Evolutionary conservation across 805 yeast genomes (phyloP).

Genomic region (Torulaspora quercuum): DNA sequence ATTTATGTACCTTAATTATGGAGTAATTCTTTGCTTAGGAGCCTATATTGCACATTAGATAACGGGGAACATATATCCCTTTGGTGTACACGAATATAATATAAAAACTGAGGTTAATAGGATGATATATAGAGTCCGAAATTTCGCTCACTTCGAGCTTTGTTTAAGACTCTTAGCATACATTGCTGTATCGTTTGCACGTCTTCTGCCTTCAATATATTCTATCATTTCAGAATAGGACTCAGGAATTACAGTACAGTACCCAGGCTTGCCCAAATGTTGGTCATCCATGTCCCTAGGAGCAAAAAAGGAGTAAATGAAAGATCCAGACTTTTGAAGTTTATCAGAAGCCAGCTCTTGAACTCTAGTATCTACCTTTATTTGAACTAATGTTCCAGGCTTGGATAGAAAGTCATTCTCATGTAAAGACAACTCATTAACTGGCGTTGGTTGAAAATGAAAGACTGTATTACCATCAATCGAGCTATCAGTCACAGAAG

Average conservation of each 20-base stretch:
- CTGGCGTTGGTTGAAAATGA: conserved; percentile 55
- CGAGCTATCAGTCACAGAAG: conserved; percentile 31
- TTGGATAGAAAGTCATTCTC: conserved; percentile 57
- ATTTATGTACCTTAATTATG: too few species aligned
- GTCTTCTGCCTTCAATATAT: conserved; percentile 84
- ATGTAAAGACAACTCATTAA: conserved; percentile 51
- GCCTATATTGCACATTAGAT: too few species aligned
- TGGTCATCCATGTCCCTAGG: conserved; percentile 49
- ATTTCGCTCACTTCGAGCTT: neutral
- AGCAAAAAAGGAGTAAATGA: conserved; percentile 85
- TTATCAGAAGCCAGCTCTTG: conserved; percentile 60
- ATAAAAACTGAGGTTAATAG: too few species aligned
- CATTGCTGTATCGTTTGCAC: conserved; percentile 77
- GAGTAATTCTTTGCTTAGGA: too few species aligned
- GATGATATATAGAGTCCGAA: too few species aligned
- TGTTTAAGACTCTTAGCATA: conserved; percentile 39
- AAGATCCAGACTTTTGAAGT: conserved; percentile 74
- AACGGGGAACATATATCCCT: too few species aligned
- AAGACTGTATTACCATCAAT: conserved; percentile 28
- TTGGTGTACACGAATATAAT: too few species aligned
- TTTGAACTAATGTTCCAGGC: conserved; percentile 88
- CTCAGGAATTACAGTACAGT: conserved; percentile 76
- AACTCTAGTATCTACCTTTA: conserved; percentile 80
- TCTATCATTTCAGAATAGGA: conserved; percentile 91
- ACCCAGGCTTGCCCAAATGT: conserved; percentile 47